Evolutionary conservation across 2,329 filamentous ascomycete species (phyloP).

Genomic region (Aspergillus ochraceoroseus): DNA sequence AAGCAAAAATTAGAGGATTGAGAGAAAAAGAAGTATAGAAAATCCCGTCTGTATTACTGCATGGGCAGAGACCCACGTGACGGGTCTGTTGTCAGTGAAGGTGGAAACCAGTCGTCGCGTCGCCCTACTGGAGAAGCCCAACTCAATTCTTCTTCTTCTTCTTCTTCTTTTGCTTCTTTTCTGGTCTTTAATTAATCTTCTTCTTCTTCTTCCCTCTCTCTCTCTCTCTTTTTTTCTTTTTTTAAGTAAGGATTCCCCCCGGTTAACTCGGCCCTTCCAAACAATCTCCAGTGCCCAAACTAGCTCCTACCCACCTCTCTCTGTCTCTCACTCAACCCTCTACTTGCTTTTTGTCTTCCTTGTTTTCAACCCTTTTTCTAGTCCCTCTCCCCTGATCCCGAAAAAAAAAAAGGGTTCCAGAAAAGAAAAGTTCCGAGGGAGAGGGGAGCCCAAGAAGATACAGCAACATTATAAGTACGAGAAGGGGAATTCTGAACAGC

Average conservation of each 20-base stretch:
- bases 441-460: constrained; percentile 14
- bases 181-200: constrained; percentile 2
- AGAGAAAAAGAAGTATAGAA: too few relatives aligned
- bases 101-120: too few relatives aligned
- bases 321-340: constrained; percentile 4
- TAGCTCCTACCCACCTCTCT: constrained; percentile 15
- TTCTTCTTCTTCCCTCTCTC: constrained; percentile 4
- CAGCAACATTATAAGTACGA: constrained; percentile 14
- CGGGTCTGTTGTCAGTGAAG: too few relatives aligned
- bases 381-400: constrained; percentile 14
- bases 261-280: constrained; percentile 14
- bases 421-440: constrained; percentile 24
- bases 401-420: constrained; percentile 16
- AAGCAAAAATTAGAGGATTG: too few relatives aligned
- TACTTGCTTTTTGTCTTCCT: constrained; percentile 1
- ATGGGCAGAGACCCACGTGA: too few relatives aligned
- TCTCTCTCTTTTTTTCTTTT: constrained; percentile 13
- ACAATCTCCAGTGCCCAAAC: constrained; percentile 5
- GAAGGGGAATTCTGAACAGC: constrained; percentile 14
- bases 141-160: constrained; percentile 13
- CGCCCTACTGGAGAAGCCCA: too few relatives aligned
- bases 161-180: constrained; percentile 2
- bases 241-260: constrained; percentile 10
- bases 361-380: constrained; percentile 13
- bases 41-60: too few relatives aligned